Evolutionary conservation across 2,329 filamentous ascomycete species (phyloP).

Genomic region (Sporothrix humicola): DNA sequence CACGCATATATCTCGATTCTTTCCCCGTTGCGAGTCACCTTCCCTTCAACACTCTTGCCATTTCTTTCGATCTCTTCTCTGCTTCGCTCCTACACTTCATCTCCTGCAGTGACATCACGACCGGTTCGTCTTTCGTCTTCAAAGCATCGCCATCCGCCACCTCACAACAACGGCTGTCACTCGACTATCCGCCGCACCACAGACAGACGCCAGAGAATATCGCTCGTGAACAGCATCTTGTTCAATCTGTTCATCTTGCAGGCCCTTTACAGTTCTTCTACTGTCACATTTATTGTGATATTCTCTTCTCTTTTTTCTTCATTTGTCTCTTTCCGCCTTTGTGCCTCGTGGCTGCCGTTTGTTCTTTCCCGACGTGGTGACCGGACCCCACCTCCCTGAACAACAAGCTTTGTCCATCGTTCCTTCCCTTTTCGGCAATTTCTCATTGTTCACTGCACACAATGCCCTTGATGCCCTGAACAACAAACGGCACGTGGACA

Average conservation of each 20-base stretch:
- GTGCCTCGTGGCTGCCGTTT: not conserved
- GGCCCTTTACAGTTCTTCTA: not conserved
- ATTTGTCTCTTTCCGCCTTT: not conserved
- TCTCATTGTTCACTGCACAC: slow-evolving; percentile 23
- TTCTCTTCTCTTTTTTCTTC: not conserved
- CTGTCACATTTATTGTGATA: not conserved
- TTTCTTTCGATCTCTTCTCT: not conserved
- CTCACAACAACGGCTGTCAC: slow-evolving; percentile 1
- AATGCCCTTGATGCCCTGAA: slow-evolving; percentile 31
- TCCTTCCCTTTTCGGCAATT: slow-evolving; percentile 30
- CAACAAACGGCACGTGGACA: slow-evolving; percentile 20
- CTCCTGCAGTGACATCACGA: slow-evolving; percentile 18
- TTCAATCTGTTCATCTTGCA: not conserved
- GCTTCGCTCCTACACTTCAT: not conserved
- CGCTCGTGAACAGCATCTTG: not conserved
- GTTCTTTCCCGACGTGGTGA: slow-evolving; percentile 1
- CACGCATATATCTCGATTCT: not conserved
- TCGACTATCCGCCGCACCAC: not conserved
- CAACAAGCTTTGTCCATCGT: slow-evolving; percentile 32
- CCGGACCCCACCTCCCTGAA: slow-evolving; percentile 12
- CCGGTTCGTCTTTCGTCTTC: not conserved
- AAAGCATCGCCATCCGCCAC: not conserved
- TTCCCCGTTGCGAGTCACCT: not conserved
- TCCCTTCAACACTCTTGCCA: not conserved
- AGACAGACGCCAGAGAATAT: not conserved